Percentiles rank a stretch among this genome's conserved stretches.
Conservation (phyloP, 1,284 basidiomycete genomes). For the Fomes fomentarius region DNA sequence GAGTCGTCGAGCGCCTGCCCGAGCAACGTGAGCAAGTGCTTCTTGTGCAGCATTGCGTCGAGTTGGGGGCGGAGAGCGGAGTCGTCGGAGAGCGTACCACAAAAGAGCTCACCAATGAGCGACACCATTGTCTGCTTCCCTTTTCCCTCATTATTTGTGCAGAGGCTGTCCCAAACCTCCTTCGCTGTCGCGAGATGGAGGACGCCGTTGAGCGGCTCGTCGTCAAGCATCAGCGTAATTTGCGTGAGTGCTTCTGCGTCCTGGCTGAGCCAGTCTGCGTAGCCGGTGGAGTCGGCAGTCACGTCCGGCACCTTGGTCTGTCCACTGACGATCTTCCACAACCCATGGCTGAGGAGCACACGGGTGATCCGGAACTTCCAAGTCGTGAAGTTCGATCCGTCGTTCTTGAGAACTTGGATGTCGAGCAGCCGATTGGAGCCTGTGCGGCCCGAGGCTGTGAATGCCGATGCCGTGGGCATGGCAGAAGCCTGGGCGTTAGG, state of each 20-base stretch:
- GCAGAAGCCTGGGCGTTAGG: no score
- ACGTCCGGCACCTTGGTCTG: not conserved
- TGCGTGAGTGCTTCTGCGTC: slow-evolving; percentile 22
- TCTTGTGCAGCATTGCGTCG: slow-evolving; percentile 22
- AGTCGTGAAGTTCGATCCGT: slow-evolving; percentile 26
- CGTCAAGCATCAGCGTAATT: slow-evolving; percentile 26
- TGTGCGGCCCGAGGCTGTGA: no score
- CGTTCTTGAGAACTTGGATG: slow-evolving; percentile 18
- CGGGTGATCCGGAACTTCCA: slow-evolving; percentile 23
- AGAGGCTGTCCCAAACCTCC: slow-evolving; percentile 20
- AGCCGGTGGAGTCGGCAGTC: not conserved
- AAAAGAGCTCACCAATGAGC: slow-evolving; percentile 27
- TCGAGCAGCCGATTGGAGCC: slow-evolving; percentile 20
- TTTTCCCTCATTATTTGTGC: slow-evolving; percentile 20
- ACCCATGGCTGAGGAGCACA: slow-evolving; percentile 16
- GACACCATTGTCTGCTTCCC: slow-evolving; percentile 25
- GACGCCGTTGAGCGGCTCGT: slow-evolving; percentile 25
- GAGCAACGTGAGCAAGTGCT: slow-evolving; percentile 17
- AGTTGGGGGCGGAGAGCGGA: slow-evolving; percentile 24
- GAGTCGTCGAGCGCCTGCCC: slow-evolving; percentile 15
- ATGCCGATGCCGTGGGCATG: no score
- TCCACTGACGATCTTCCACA: slow-evolving; percentile 10
- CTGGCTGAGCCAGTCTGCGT: not conserved
- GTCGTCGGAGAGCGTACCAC: slow-evolving; percentile 21
- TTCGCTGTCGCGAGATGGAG: slow-evolving; percentile 7